phyloP scores from a whole-genome alignment of 2,329 filamentous ascomycete genomes.

The Ilyonectria sp. region DNA sequence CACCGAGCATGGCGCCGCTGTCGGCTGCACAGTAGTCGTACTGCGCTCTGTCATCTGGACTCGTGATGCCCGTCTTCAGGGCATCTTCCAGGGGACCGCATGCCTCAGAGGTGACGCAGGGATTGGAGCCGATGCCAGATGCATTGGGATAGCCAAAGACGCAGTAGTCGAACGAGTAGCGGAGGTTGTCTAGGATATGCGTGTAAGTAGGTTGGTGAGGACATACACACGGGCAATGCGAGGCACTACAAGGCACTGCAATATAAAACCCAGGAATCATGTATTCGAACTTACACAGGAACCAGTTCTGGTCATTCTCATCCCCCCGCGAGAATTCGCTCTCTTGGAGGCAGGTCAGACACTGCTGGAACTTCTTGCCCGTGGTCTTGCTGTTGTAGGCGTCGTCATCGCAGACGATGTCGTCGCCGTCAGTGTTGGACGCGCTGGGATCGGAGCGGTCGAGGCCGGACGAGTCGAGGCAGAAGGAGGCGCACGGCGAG shows the following conservation, averaged over 20 bases:
- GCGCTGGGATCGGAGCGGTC: conserved; percentile 63
- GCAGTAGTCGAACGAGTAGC: conserved; percentile 68
- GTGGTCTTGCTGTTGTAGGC: conserved; percentile 55
- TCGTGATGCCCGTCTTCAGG: conserved; percentile 58
- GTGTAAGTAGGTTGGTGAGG: conserved; percentile 5
- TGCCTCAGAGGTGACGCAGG: conserved; percentile 66
- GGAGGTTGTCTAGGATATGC: conserved; percentile 63
- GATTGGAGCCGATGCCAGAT: conserved; percentile 59
- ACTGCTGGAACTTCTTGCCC: conserved; percentile 64
- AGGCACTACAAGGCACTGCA: no score
- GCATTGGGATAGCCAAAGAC: conserved; percentile 67
- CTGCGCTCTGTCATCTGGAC: conserved; percentile 51
- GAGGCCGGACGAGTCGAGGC: conserved; percentile 59
- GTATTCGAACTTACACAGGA: conserved; percentile 63
- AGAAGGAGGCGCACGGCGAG: conserved; percentile 68
- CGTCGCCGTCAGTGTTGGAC: conserved; percentile 59
- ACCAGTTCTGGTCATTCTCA: conserved; percentile 71
- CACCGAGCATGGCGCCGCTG: conserved; percentile 52
- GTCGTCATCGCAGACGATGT: conserved; percentile 65
- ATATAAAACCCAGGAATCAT: no score
- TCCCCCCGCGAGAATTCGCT: conserved; percentile 62
- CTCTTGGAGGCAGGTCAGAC: conserved; percentile 67
- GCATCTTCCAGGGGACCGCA: conserved; percentile 62
- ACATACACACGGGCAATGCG: no score
- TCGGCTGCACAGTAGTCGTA: conserved; percentile 65